Evolutionary conservation across 352 stramenopile genomes (phyloP).

Genomic region (Aphanomyces euteiches): DNA sequence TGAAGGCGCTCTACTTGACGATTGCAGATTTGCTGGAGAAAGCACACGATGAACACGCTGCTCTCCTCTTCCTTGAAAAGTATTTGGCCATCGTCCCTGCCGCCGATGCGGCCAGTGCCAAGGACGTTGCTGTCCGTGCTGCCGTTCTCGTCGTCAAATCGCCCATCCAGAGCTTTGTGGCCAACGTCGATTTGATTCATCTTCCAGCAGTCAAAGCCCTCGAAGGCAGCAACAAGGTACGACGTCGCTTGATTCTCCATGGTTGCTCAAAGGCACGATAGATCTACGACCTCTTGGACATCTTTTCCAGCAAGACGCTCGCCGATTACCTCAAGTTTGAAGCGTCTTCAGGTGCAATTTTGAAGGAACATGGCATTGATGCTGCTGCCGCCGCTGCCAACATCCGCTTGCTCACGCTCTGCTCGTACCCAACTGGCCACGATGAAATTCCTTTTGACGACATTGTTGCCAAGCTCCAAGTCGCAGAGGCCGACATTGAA

Average conservation of each 20-base stretch:
- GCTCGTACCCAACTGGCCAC: conserved; percentile 86
- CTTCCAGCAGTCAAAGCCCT: conserved; percentile 78
- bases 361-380: conserved; percentile 54
- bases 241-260: conserved; percentile 18
- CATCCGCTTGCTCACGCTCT: conserved; percentile 92
- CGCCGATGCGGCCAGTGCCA: conserved; percentile 51
- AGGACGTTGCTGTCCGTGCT: conserved; percentile 74
- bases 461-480: conserved; percentile 78
- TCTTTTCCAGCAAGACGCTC: conserved; percentile 90
- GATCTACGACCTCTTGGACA: conserved; percentile 85
- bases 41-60: conserved; percentile 43
- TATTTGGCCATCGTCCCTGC: conserved; percentile 62
- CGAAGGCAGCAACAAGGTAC: conserved; percentile 40
- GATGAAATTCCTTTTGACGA: conserved; percentile 88
- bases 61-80: conserved; percentile 70
- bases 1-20: conserved; percentile 56
- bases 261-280: conserved; percentile 35
- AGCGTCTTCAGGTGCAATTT: conserved; percentile 61
- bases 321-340: conserved; percentile 85
- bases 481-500: conserved; percentile 86
- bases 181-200: conserved; percentile 83
- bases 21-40: conserved; percentile 65
- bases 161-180: conserved; percentile 85
- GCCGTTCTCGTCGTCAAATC: conserved; percentile 84
- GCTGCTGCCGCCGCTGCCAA: conserved; percentile 65